These are phyloP conservation scores for Fusarium dimerum DNA, from an alignment of 2,329 filamentous ascomycete genomes.

Conservation along the genomic window DNA sequence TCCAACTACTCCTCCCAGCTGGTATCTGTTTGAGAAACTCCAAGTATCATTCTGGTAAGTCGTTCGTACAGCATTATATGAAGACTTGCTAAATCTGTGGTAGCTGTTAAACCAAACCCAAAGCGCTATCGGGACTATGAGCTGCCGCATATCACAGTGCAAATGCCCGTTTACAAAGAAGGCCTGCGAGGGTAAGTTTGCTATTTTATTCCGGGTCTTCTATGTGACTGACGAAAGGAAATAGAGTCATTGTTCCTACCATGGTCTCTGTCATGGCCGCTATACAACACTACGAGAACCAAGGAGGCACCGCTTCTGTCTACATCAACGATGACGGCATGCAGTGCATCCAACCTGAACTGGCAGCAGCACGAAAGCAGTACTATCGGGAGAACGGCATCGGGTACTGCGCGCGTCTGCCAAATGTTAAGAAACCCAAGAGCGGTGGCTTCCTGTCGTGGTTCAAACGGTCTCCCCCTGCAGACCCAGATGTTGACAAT, in stretches of 20 bases:
- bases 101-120: conserved; percentile 29
- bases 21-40: conserved; percentile 29
- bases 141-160: conserved; percentile 46
- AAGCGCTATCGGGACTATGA: conserved; percentile 35
- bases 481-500: conserved; percentile 27
- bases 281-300: conserved; percentile 59
- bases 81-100: background rate
- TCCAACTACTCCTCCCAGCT: conserved; percentile 25
- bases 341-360: conserved; percentile 56
- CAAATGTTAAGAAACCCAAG: conserved; percentile 38
- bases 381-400: conserved; percentile 61
- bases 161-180: conserved; percentile 49
- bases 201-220: too few species aligned
- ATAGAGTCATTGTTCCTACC: conserved; percentile 52
- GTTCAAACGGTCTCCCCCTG: conserved; percentile 33
- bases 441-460: conserved; percentile 35
- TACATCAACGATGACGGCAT: conserved; percentile 71
- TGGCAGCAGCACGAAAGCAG: conserved; percentile 50
- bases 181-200: conserved; percentile 22
- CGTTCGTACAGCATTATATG: background rate
- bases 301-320: conserved; percentile 67
- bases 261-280: conserved; percentile 57
- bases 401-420: conserved; percentile 55
- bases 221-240: background rate
- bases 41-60: conserved; percentile 26